Percentiles rank a stretch among this genome's conserved stretches.
Conservation (phyloP, 2,329 filamentous ascomycete genomes). For the Penicillium glabrum region DNA sequence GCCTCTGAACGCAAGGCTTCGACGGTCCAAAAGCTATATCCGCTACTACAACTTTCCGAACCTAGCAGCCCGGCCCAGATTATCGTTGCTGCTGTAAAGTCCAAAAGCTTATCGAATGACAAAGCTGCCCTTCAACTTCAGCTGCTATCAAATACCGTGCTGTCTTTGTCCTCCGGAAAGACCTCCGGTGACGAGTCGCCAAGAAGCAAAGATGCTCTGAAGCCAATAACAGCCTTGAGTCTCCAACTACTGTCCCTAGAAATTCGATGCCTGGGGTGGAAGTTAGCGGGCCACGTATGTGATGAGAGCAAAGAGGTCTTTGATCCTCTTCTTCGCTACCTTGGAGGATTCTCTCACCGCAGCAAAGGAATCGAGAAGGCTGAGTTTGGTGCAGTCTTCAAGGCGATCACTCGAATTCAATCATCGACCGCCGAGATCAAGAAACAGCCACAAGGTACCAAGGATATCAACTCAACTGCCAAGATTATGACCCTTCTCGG, state of each 20-base stretch:
- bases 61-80: constrained; percentile 41
- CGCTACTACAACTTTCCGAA: constrained; percentile 34
- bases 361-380: constrained; percentile 34
- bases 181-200: constrained; percentile 14
- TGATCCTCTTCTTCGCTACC: constrained; percentile 43
- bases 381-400: constrained; percentile 39
- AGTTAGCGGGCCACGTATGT: constrained; percentile 40
- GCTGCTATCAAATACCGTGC: constrained; percentile 41
- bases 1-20: constrained; percentile 33
- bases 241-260: constrained; percentile 46
- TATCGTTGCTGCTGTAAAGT: constrained; percentile 39
- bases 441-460: constrained; percentile 23
- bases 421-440: constrained; percentile 28
- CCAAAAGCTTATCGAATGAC: constrained; percentile 34
- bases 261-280: constrained; percentile 44
- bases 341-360: constrained; percentile 37
- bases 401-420: constrained; percentile 38
- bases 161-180: constrained; percentile 32
- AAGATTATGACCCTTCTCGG: constrained; percentile 37
- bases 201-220: constrained; percentile 23
- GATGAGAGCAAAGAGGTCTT: constrained; percentile 45
- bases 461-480: constrained; percentile 29
- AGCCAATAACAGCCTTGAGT: constrained; percentile 31
- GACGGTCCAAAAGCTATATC: constrained; percentile 31
- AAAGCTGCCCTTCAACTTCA: constrained; percentile 48